A percentile compares a stretch with the other conserved stretches of the same genome.
Conservation (phyloP, 2,329 filamentous ascomycete species). For the Alternaria metachromatica region DNA sequence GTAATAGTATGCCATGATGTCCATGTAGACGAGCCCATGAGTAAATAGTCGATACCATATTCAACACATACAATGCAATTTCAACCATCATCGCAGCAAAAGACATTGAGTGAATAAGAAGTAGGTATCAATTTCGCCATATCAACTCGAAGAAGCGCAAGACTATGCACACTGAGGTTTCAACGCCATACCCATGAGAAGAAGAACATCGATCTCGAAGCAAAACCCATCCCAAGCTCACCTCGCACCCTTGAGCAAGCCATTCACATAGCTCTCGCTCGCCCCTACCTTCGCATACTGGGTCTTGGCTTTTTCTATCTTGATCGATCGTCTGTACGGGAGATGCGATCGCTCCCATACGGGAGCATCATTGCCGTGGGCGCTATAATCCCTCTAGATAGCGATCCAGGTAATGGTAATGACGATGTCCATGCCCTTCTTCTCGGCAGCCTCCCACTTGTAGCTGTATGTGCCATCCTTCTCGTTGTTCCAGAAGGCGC, state of each 20-base stretch:
- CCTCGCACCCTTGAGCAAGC: conserved; percentile 3
- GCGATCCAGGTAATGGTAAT: conserved; percentile 73
- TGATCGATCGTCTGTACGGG: background rate
- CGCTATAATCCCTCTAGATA: conserved; percentile 27
- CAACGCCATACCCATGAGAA: conserved; percentile 14
- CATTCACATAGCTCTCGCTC: conserved; percentile 3
- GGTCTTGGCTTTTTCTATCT: background rate
- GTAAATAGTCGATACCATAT: conserved; percentile 5
- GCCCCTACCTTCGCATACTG: background rate
- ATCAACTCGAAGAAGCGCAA: conserved; percentile 7
- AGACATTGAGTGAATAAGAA: background rate
- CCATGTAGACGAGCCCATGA: conserved; percentile 4
- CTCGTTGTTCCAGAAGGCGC: conserved; percentile 89
- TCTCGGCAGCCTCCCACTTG: conserved; percentile 72
- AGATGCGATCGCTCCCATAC: background rate
- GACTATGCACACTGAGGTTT: conserved; percentile 10
- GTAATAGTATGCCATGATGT: background rate
- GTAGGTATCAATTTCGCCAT: conserved; percentile 13
- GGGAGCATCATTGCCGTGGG: background rate
- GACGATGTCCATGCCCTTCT: conserved; percentile 61
- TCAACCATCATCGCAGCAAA: background rate
- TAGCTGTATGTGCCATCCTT: conserved; percentile 90
- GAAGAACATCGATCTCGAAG: conserved; percentile 7
- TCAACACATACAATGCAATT: conserved; percentile 2
- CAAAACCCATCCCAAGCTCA: background rate